Base-by-base conservation (phyloP, 139 green algal species). In the Pleodorina starrii region DNA sequence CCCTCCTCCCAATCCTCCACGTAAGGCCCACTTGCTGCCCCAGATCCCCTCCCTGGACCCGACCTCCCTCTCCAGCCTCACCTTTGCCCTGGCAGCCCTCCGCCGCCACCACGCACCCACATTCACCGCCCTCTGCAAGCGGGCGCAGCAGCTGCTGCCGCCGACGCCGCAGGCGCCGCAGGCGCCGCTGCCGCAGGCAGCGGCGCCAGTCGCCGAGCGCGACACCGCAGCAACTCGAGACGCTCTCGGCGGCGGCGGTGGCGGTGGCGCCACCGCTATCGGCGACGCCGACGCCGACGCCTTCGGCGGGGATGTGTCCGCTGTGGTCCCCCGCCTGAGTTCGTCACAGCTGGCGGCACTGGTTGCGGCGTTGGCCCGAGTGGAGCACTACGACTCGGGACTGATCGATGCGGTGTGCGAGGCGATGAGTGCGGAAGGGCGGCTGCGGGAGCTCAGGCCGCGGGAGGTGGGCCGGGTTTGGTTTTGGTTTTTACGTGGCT, bases 351-450 rank as follows among this genome's bases (percentile, higher is more conserved):
- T 66, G 60, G 81, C 43, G 27, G 60, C 81, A 42, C 60, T 87
- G 81, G 17, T 87, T 59, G 60, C 43, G 60, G 60, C 81, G 17
- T 60, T 87, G 43, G 60, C 42, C n/a, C 59, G 81, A 2, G 12
- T 48, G 29, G 40, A 87, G 60, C 81, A 87, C 81, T 77, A 77
- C 60, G 81, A 87, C 81, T 66, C 81, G 29, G 81, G 43, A 2
- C 81, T 87, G 42, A 21, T 77, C 19, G 81, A 87, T 23, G 81
- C n/a, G 42, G 29, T n/a, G 42, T 73, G 54, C 5, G 81, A 36
- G 42, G 5, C 27, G 60, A 59, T 87, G 42, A 21, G 19, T 1
- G 35, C 6, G 57, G 40, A 40, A 40, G 71, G 44, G 21, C 0
- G 50, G 77, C 51, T 85, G 77, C n/a, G 5, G 6, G 17, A 72